phyloP scores from a whole-genome alignment of 2,329 filamentous ascomycete genomes.

The Ophiostoma pallidulum region DNA sequence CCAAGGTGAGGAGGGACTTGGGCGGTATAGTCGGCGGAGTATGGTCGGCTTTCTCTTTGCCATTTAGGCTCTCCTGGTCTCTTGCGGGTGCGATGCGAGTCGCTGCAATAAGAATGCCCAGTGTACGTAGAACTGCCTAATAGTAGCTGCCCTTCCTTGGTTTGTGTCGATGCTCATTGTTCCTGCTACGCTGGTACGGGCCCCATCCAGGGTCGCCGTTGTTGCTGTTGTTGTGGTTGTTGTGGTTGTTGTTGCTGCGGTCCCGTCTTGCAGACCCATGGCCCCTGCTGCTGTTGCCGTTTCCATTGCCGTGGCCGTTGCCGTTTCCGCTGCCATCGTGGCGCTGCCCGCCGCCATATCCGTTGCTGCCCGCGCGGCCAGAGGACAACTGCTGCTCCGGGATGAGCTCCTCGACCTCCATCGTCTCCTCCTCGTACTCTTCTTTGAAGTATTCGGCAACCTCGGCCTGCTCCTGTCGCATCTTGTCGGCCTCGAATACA shows the following conservation, averaged over 20 bases:
- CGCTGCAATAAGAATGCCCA: too few species aligned
- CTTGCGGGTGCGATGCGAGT: too few species aligned
- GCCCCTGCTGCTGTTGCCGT: background rate
- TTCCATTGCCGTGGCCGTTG: background rate
- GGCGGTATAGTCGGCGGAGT: too few species aligned
- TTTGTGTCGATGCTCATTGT: constrained; percentile 10
- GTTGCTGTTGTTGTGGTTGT: background rate
- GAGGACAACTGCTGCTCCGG: too few species aligned
- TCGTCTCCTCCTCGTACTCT: constrained; percentile 66
- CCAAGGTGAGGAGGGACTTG: too few species aligned
- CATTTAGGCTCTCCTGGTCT: too few species aligned
- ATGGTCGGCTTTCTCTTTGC: too few species aligned
- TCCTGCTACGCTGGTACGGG: constrained; percentile 8
- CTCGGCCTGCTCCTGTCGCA: constrained; percentile 58
- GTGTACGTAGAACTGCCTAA: too few species aligned
- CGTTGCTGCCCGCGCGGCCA: too few species aligned
- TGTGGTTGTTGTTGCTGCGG: constrained; percentile 1
- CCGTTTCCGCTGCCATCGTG: background rate
- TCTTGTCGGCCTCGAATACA: constrained; percentile 72
- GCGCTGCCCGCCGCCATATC: background rate
- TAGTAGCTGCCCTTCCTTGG: constrained; percentile 5
- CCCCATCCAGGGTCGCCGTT: constrained; percentile 5
- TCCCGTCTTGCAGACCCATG: constrained; percentile 8
- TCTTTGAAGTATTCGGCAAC: constrained; percentile 61
- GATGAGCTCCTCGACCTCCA: constrained; percentile 63